Base-by-base conservation (phyloP, 768 basidiomycete genomes). In the Tulasnella sp. region DNA sequence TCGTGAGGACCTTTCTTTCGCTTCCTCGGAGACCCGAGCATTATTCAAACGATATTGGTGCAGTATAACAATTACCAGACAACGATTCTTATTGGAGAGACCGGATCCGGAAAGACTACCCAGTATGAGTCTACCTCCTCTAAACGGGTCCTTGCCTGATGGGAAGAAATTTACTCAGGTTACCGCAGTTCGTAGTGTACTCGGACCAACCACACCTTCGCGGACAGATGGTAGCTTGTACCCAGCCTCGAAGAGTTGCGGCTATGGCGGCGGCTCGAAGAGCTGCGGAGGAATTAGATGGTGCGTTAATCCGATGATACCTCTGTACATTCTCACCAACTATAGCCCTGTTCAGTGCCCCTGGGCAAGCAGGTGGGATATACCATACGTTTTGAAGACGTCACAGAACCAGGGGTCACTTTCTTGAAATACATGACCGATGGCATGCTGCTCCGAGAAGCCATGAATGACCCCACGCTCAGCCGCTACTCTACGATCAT, bases 1-100 rank as follows among this genome's bases (percentile, higher is more conserved):
- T 96, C 86, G 94, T 94, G 85, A 85, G 93, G 88, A 42, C 26
- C 40, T 44, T 9, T 69, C 29, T 10, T 35, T 78, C 79, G 78
- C 78, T 74, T 37, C n/a, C 35, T 67, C 23, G 44, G 69, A 80
- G 61, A 69, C 32, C 75, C 80, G 44, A 81, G 81, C 84, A 85
- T 79, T 81, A 77, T 76, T 77, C 70, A 26, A 67, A 79, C 26
- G n/a, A n/a, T 10, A 9, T 57, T n/a, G 2, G 7, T 29, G 55
- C 55, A 71, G 70, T 71, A 44, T 23, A 71, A 71, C 23, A 39
- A 71, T 15, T 32, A 71, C 26, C 42, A 44, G 9, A 39, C 37
- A 20, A 71, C n/a, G 2, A 71, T 71, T 26, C 70, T 71, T n/a
- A 71, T 44, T 37, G 70, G 35, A 10, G 70, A 71, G 29, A 39